Conservation (phyloP, 2,329 filamentous ascomycete genomes). For the Stagonosporopsis cucurbitacearum region DNA sequence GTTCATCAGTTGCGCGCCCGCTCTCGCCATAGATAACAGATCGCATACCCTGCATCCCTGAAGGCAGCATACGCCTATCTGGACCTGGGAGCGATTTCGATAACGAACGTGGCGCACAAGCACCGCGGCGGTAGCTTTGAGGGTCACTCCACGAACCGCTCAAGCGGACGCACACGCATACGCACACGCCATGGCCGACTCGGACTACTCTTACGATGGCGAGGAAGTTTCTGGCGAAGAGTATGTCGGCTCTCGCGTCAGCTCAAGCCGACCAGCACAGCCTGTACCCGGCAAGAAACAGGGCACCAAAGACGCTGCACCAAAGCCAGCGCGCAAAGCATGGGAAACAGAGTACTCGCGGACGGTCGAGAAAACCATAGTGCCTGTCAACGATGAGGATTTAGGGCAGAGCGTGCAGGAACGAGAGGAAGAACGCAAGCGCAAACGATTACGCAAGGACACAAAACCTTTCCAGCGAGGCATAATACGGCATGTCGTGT, state of each 20-base stretch:
- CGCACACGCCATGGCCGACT: slow-evolving; percentile 68
- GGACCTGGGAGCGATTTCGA: neutral
- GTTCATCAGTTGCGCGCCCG: slow-evolving; percentile 2
- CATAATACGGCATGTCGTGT: slow-evolving; percentile 93
- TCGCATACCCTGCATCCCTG: neutral
- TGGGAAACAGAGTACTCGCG: slow-evolving; percentile 54
- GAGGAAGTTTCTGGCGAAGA: slow-evolving; percentile 69
- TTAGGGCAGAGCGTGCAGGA: slow-evolving; percentile 75
- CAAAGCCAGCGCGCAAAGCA: slow-evolving; percentile 55
- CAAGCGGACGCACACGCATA: slow-evolving; percentile 10
- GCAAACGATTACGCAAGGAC: slow-evolving; percentile 80
- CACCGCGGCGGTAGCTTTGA: slow-evolving; percentile 6
- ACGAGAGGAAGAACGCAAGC: slow-evolving; percentile 80
- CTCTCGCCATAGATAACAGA: neutral
- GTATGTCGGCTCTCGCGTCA: slow-evolving; percentile 53
- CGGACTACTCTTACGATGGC: slow-evolving; percentile 73
- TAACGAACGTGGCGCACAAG: neutral
- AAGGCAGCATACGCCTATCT: neutral
- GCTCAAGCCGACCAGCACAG: slow-evolving; percentile 35
- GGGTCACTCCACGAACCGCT: neutral
- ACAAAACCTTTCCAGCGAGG: slow-evolving; percentile 94
- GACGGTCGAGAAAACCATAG: slow-evolving; percentile 67
- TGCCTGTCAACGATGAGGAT: slow-evolving; percentile 68
- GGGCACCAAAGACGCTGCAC: slow-evolving; percentile 28
- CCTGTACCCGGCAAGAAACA: slow-evolving; percentile 31